Evolutionary conservation across 108 stramenopile genomes (phyloP).

Genomic region (Skeletonema tropicum): DNA sequence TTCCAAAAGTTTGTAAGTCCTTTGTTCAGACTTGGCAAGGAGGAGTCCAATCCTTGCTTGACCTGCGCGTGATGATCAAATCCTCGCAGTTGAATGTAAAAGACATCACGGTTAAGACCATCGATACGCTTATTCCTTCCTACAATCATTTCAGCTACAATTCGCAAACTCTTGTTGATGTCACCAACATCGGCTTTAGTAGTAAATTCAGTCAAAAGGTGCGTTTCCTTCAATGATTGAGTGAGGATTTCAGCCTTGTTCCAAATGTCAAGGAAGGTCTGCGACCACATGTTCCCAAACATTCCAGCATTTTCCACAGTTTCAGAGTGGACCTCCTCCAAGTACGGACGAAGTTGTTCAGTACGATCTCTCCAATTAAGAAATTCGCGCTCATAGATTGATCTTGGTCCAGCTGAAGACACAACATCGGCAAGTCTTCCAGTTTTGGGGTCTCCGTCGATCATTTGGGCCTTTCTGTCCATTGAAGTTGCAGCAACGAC

Average conservation of each 20-base stretch:
- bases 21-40: constrained; percentile 22
- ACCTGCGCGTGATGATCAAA: constrained; percentile 66
- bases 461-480: constrained; percentile 30
- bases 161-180: constrained; percentile 28
- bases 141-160: constrained; percentile 52
- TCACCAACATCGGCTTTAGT: constrained; percentile 15
- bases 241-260: constrained; percentile 28
- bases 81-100: constrained; percentile 60
- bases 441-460: constrained; percentile 38
- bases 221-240: background rate
- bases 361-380: constrained; percentile 11
- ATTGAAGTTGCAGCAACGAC: constrained; percentile 41
- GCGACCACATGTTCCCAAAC: constrained; percentile 48
- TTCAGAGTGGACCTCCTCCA: constrained; percentile 31
- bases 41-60: constrained; percentile 20
- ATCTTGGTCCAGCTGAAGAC: constrained; percentile 21
- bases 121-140: constrained; percentile 35
- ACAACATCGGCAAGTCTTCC: constrained; percentile 43
- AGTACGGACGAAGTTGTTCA: constrained; percentile 13
- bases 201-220: constrained; percentile 7
- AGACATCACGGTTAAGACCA: constrained; percentile 62
- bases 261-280: constrained; percentile 39
- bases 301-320: constrained; percentile 36
- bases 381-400: constrained; percentile 14
- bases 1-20: constrained; percentile 35